phyloP scores from a whole-genome alignment of 2,329 filamentous ascomycete genomes.

The Colletotrichum somersetense region DNA sequence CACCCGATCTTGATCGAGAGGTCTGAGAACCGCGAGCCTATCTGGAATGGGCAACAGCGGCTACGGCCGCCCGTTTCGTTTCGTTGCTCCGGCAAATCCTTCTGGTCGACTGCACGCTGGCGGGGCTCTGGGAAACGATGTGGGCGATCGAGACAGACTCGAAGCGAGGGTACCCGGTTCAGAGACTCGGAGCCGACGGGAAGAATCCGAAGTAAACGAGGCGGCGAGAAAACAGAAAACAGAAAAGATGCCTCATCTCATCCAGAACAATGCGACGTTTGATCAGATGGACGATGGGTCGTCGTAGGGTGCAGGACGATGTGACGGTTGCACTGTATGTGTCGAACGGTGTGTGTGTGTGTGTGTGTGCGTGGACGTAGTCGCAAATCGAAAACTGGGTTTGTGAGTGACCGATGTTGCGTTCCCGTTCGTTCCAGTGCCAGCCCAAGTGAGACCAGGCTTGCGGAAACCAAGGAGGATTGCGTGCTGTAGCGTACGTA shows the following conservation, averaged over 20 bases:
- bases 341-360: slow-evolving; percentile 2
- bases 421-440: background rate
- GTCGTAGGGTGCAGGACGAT: slow-evolving; percentile 28
- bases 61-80: slow-evolving; percentile 39
- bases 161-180: background rate
- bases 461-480: slow-evolving; percentile 16
- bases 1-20: slow-evolving; percentile 35
- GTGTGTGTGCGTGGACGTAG: background rate
- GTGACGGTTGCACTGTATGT: slow-evolving; percentile 35
- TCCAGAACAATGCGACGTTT: slow-evolving; percentile 10
- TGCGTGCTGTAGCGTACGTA: slow-evolving; percentile 12
- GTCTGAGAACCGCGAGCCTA: slow-evolving; percentile 29
- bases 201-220: background rate
- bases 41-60: slow-evolving; percentile 29
- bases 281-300: slow-evolving; percentile 18
- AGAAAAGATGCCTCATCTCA: slow-evolving; percentile 19
- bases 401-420: slow-evolving; percentile 1
- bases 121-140: slow-evolving; percentile 16
- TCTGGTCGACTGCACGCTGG: slow-evolving; percentile 21
- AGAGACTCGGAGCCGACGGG: background rate
- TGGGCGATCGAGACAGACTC: slow-evolving; percentile 13
- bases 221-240: background rate
- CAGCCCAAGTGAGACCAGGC: slow-evolving; percentile 1
- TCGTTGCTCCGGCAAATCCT: slow-evolving; percentile 29
- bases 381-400: background rate